Percentiles rank a stretch among this genome's conserved stretches.
These are phyloP conservation scores for Phialocephala sp. DNA, from an alignment of 2,329 filamentous ascomycete species.

Conservation along the genomic window DNA sequence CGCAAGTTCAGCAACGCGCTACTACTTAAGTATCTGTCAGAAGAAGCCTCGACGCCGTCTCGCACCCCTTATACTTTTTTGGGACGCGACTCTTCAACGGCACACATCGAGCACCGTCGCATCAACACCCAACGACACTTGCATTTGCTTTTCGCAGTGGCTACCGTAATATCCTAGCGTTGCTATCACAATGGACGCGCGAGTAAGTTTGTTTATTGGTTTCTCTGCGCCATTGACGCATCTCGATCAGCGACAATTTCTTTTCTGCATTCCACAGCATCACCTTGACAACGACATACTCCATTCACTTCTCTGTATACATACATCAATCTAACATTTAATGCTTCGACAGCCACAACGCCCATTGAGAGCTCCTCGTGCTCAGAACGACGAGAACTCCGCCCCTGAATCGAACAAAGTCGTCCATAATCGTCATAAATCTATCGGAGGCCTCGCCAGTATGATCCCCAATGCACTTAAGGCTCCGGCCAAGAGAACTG, in stretches of 20 bases:
- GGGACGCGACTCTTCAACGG: constrained; percentile 36
- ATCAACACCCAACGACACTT: constrained; percentile 24
- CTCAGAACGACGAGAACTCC: constrained; percentile 74
- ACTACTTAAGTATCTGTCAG: constrained; percentile 13
- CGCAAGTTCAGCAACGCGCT: constrained; percentile 20
- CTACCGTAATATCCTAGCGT: constrained; percentile 33
- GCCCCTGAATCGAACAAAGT: constrained; percentile 57
- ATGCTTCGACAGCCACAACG: constrained; percentile 67
- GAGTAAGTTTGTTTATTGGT: constrained; percentile 44
- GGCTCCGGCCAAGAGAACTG: constrained; percentile 73
- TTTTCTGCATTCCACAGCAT: constrained; percentile 32
- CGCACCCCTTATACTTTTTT: constrained; percentile 34
- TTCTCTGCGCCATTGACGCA: constrained; percentile 18
- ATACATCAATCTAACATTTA: constrained; percentile 37
- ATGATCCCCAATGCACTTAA: constrained; percentile 62
- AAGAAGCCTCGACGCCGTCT: constrained; percentile 12
- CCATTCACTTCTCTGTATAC: constrained; percentile 23
- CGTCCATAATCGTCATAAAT: constrained; percentile 84
- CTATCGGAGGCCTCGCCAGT: constrained; percentile 64
- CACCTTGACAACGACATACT: constrained; percentile 32
- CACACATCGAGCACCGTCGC: constrained; percentile 27
- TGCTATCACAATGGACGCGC: constrained; percentile 48
- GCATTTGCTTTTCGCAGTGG: constrained; percentile 29
- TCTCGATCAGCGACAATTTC: constrained; percentile 21
- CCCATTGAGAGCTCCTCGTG: constrained; percentile 61